Base-by-base conservation (phyloP, 1,139 yeast species). In the Nematodospora anomalae region DNA sequence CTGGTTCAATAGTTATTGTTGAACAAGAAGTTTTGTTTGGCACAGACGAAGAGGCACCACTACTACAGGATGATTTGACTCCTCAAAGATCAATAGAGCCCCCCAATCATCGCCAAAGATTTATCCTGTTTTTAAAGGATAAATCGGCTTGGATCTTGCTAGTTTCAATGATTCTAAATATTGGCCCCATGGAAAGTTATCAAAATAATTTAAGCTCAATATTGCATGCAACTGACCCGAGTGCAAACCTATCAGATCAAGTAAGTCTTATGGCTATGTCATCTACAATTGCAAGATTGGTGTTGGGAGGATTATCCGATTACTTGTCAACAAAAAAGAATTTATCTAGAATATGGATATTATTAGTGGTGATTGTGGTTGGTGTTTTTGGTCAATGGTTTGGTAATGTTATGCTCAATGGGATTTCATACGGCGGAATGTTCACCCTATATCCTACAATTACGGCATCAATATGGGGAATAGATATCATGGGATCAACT, bases 101-200 rank as follows among this genome's bases (percentile, higher is more conserved):
- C 1, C 57, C 63, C 3, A 60, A 73, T 33, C 87, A 80, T 50
- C 65, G 64, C 33, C 61, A 61, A 31, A 67, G 79, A 41, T 78
- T 73, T 52, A 46, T 54, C 11, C 53, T 49, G 6, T 86, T 90
- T 48, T 56, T 86, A 32, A 59, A 57, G 16, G 92, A 85, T 52
- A 72, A 73, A 24, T 72, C 84, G 3, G 80, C 89, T 32, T 83
- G 88, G 73, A 46, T 82, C 2, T 61, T 88, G 16, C 67, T 85
- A 26, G 45, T 72, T 3, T 76, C 90, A 6, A 73, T 89, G 42
- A 69, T 89, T 21, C 62, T 87, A 26, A 73, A 83, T 24, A 66
- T 88, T 16, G 98, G 97, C 0, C 95, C 97, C 1, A 64, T 88
- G 44, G 98, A 92, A 53, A 80, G 89, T 68, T 89, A 80, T 58